phyloP scores from a whole-genome alignment of 192 early-diverging fungal species.

The Geranomyces michiganensis region DNA sequence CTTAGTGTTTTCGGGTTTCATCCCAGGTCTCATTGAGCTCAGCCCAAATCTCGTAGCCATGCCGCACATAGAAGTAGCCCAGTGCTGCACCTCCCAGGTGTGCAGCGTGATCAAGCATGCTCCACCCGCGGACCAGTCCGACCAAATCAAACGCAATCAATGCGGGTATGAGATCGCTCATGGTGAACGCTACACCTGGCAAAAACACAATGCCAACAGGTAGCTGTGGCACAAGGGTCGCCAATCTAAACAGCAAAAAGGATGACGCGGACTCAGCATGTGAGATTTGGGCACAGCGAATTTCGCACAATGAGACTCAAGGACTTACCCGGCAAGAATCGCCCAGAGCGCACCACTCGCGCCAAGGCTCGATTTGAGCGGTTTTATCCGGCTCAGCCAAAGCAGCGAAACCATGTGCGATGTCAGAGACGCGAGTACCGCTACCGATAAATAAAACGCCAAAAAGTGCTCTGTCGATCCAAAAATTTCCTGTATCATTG shows the following conservation, averaged over 20 bases:
- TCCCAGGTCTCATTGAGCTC: constrained; percentile 31
- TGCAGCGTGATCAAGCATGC: constrained; percentile 70
- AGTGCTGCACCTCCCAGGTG: constrained; percentile 41
- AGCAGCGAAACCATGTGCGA: constrained; percentile 59
- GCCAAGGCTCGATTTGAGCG: constrained; percentile 70
- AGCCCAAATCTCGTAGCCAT: constrained; percentile 34
- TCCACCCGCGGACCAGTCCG: constrained; percentile 75
- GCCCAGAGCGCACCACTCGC: constrained; percentile 83
- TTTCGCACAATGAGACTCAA: background rate
- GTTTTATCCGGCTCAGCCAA: constrained; percentile 41
- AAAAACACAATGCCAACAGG: constrained; percentile 39
- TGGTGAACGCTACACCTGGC: constrained; percentile 53
- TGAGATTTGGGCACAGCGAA: no score
- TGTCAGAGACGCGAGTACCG: constrained; percentile 63
- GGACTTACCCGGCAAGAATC: constrained; percentile 57
- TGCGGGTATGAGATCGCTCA: constrained; percentile 67
- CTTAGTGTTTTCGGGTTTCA: no score
- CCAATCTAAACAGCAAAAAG: constrained; percentile 12
- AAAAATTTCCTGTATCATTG: constrained; percentile 23
- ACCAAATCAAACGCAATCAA: constrained; percentile 72
- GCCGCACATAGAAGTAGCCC: constrained; percentile 34
- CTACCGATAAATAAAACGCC: constrained; percentile 79
- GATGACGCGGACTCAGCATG: background rate
- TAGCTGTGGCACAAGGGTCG: constrained; percentile 24
- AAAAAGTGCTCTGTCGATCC: constrained; percentile 36